These are phyloP conservation scores for Gossypium australe DNA, from an alignment of 345 rosid genomes.

Conservation along the genomic window DNA sequence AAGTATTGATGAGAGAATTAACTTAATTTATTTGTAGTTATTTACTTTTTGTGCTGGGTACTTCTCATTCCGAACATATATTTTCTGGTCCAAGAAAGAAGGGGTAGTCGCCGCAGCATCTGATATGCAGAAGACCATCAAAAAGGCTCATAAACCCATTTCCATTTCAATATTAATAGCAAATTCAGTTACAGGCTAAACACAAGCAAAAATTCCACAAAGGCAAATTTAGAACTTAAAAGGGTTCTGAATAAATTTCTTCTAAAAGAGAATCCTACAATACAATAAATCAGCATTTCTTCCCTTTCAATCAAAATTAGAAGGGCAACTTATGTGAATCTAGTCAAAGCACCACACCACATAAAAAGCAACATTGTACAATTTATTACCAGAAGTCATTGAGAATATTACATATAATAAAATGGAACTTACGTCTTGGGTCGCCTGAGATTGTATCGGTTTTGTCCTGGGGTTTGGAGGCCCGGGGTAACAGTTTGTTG, in stretches of 20 bases:
- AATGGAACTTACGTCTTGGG: conserved; percentile 53
- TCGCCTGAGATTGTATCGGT: conserved; percentile 75
- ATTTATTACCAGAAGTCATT: not conserved
- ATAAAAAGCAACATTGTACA: not conserved
- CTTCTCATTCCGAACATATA: not conserved
- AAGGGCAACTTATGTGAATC: not conserved
- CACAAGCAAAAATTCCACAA: not conserved
- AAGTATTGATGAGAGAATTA: not conserved
- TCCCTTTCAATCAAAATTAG: not conserved
- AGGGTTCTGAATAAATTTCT: not conserved
- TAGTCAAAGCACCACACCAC: not conserved
- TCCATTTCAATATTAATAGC: not conserved
- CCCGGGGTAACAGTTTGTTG: conserved; percentile 39
- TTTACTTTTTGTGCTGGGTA: not conserved
- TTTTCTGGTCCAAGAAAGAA: not conserved
- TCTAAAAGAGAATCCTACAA: not conserved
- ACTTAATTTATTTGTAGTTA: not conserved
- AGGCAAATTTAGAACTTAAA: not conserved
- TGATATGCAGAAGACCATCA: not conserved
- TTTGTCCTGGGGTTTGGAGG: conserved; percentile 46
- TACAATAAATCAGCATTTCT: not conserved
- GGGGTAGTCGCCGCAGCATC: not conserved
- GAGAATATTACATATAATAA: not conserved
- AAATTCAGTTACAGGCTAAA: not conserved
- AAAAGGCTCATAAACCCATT: not conserved